Base-by-base conservation (phyloP, 768 basidiomycete species). In the Leucocoprinus leucothites region DNA sequence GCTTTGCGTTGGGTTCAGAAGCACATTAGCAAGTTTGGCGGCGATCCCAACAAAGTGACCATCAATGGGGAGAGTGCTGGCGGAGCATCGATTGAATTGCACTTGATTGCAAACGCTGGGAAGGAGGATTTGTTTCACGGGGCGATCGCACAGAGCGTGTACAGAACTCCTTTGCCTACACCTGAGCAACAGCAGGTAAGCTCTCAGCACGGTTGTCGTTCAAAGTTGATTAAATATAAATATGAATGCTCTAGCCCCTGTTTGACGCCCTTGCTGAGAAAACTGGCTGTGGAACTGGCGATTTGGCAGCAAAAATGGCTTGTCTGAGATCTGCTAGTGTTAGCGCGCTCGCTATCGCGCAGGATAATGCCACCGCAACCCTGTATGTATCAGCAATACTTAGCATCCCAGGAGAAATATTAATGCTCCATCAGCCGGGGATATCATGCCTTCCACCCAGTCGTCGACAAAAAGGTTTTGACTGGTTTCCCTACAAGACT, bases 11-110 rank as follows among this genome's bases (percentile, higher is more conserved):
- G 86, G 87, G 78, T 87, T 0, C 76, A 86, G 53, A 64, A 75
- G 41, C 73, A 88, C 61, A 85, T 89, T 55, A 66, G 61, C 24
- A 72, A 75, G 14, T 90, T 88, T 60, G 87, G 87, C 7, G 87
- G 87, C 13, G 76, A 89, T 63, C 78, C 81, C 0, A 48, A 56
- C 0, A 75, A 76, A 60, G 82, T 84, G 4, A 82, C 82, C 0
- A 79, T 84, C 63, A 82, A 82, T 54, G 86, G 85, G 0, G 70
- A 87, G 61, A 84, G 83, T 57, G 82, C 82, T 0, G 83, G 82
- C 16, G 82, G 74, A 0, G 66, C 74, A 24, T 81, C 79, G 0
- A 76, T 85, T 3, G 80, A 81, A 61, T 68, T 87, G n/a, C 82
- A 84, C 59, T 70, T 86, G 40, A 71, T 82, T 3, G 79, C 80